These are phyloP conservation scores for Lippia alba DNA, from an alignment of 305 asterid species.

Conservation along the genomic window DNA sequence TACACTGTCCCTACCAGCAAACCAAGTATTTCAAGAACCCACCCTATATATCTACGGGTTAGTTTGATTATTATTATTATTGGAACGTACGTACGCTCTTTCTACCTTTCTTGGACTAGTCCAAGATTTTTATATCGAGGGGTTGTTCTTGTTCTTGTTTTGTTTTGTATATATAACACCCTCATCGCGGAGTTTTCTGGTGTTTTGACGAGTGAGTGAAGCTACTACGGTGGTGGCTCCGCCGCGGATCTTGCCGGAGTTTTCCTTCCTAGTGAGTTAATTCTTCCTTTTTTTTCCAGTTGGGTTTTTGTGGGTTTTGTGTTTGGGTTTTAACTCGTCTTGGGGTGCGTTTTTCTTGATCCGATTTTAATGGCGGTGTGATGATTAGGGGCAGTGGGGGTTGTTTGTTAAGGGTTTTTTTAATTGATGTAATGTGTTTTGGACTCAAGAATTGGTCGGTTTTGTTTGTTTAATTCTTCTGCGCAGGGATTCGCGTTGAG, in stretches of 20 bases:
- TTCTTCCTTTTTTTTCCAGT: not conserved
- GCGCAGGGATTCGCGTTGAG: conserved; percentile 54
- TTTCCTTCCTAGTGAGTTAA: conserved; percentile 28
- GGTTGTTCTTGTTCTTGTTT: not conserved
- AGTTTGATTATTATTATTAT: conserved; percentile 17
- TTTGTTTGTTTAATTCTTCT: conserved; percentile 34
- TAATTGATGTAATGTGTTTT: conserved; percentile 33
- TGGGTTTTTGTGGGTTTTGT: not conserved
- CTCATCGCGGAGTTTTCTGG: conserved; percentile 29
- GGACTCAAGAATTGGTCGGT: conserved; percentile 44
- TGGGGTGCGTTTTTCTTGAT: conserved; percentile 46
- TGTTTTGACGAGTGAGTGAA: conserved; percentile 55
- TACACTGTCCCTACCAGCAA: conserved; percentile 28
- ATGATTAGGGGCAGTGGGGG: conserved; percentile 38
- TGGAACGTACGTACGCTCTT: conserved; percentile 2
- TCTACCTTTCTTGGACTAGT: conserved; percentile 40
- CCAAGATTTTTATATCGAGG: conserved; percentile 33
- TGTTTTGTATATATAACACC: conserved; percentile 36
- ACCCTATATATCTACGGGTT: conserved; percentile 18
- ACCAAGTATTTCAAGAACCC: not conserved
- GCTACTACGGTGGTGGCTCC: conserved; percentile 42
- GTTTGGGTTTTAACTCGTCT: conserved; percentile 22
- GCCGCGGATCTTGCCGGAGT: conserved; percentile 27
- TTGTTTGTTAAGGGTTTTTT: conserved; percentile 24
- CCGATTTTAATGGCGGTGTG: conserved; percentile 57